phyloP scores from a whole-genome alignment of 2,329 filamentous ascomycete genomes.

The Pseudogymnoascus sp. region DNA sequence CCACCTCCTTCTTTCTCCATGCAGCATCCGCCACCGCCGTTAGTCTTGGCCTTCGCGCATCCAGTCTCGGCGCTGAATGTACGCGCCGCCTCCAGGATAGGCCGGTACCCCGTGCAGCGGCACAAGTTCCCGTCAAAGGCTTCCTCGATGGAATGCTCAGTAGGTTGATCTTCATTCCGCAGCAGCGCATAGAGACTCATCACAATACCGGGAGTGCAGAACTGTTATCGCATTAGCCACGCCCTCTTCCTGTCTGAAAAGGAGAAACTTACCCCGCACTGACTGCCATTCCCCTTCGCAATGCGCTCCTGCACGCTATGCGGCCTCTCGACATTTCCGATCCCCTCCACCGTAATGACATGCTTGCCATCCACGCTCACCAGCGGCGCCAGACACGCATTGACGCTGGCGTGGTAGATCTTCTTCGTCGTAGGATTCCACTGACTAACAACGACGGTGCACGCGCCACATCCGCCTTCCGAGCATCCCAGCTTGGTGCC shows the following conservation, averaged over 20 bases:
- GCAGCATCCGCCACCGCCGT: constrained; percentile 54
- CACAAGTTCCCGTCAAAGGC: constrained; percentile 96
- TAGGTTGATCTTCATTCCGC: constrained; percentile 70
- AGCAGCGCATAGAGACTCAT: constrained; percentile 95
- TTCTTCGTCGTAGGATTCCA: constrained; percentile 76
- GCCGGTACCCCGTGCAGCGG: constrained; percentile 88
- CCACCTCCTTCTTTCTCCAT: constrained; percentile 46
- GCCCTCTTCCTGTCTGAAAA: neutral
- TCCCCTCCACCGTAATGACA: constrained; percentile 94
- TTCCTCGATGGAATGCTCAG: constrained; percentile 80
- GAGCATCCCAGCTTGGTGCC: constrained; percentile 95
- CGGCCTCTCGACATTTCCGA: constrained; percentile 76
- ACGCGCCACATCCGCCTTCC: constrained; percentile 93
- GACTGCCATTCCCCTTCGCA: constrained; percentile 82
- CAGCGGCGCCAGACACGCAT: constrained; percentile 87
- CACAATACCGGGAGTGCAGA: constrained; percentile 95
- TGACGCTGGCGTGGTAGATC: constrained; percentile 94
- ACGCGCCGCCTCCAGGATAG: constrained; percentile 88
- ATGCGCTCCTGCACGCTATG: constrained; percentile 89
- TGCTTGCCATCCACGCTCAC: constrained; percentile 95
- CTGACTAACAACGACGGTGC: constrained; percentile 90
- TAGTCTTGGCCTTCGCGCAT: constrained; percentile 42
- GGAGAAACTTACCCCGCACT: constrained; percentile 46
- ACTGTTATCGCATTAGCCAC: constrained; percentile 30
- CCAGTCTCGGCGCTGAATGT: constrained; percentile 57